These are phyloP conservation scores for Elaeis guineensis DNA, from an alignment of 176 grass and related monocot genomes.

Conservation along the genomic window DNA sequence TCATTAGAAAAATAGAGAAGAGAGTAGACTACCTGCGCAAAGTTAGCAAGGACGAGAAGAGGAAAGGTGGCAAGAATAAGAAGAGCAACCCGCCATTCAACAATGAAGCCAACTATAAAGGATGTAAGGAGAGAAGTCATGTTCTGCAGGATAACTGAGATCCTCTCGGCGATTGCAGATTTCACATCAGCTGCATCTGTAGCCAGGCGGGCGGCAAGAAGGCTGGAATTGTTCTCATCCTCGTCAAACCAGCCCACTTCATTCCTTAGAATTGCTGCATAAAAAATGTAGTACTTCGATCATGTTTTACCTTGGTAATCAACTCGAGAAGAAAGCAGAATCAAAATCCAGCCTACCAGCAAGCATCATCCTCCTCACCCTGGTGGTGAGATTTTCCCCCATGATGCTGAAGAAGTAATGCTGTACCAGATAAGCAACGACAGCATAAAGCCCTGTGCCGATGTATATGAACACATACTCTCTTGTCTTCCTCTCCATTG, in stretches of 20 bases:
- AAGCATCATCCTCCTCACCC: conserved; percentile 94
- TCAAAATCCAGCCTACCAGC: conserved; percentile 35
- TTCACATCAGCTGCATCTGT: conserved; percentile 93
- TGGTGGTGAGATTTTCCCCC: conserved; percentile 99
- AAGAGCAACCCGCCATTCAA: conserved; percentile 86
- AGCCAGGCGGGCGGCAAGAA: conserved; percentile 74
- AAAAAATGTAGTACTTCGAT: neutral
- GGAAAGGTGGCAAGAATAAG: conserved; percentile 96
- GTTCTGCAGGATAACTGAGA: conserved; percentile 95
- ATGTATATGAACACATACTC: conserved; percentile 96
- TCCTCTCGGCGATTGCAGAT: conserved; percentile 88
- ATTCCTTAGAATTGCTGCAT: conserved; percentile 88
- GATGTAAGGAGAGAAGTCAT: conserved; percentile 82
- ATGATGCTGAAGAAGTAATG: conserved; percentile 99
- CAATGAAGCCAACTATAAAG: conserved; percentile 83
- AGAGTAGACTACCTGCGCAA: conserved; percentile 53
- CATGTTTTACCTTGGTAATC: neutral
- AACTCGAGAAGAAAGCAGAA: conserved; percentile 4
- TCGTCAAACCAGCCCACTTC: conserved; percentile 98
- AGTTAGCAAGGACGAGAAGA: conserved; percentile 88
- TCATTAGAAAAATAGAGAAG: neutral
- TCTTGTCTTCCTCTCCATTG: conserved; percentile 86
- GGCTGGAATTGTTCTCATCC: conserved; percentile 97
- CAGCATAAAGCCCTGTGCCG: conserved; percentile 84
- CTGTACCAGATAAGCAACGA: conserved; percentile 82